Conservation (phyloP, 2,329 filamentous ascomycete species). For the Penicillium sp. region DNA sequence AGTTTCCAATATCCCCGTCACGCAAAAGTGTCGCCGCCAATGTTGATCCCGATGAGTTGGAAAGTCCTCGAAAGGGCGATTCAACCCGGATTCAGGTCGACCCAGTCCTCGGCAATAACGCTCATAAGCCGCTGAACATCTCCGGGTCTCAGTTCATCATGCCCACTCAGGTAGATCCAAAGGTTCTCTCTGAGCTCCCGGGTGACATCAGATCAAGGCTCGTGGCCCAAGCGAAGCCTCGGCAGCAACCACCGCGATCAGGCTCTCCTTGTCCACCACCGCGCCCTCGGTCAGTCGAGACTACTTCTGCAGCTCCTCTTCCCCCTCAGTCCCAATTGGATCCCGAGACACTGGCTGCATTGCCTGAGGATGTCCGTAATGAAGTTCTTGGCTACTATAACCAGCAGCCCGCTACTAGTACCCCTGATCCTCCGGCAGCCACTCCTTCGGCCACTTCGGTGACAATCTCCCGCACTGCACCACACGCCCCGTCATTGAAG, state of each 20-base stretch:
- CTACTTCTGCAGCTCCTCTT: constrained; percentile 42
- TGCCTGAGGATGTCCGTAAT: constrained; percentile 82
- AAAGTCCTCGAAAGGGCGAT: constrained; percentile 45
- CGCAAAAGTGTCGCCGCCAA: constrained; percentile 25
- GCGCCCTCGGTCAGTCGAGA: constrained; percentile 19
- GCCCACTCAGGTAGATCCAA: constrained; percentile 75
- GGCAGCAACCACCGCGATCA: constrained; percentile 21
- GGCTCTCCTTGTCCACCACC: constrained; percentile 40
- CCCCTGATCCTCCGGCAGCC: constrained; percentile 21
- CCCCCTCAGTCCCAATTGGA: constrained; percentile 78
- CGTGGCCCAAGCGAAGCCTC: constrained; percentile 56
- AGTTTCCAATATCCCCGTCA: constrained; percentile 60
- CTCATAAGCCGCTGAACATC: constrained; percentile 71
- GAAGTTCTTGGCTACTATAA: constrained; percentile 77
- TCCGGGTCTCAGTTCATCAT: constrained; percentile 90
- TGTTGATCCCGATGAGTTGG: constrained; percentile 53
- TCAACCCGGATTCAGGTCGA: constrained; percentile 33
- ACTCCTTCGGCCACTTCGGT: constrained; percentile 38
- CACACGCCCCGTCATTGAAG: constrained; percentile 24
- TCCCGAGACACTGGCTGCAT: constrained; percentile 75
- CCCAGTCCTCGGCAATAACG: constrained; percentile 37
- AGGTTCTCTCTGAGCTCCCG: constrained; percentile 81
- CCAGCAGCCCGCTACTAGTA: constrained; percentile 28
- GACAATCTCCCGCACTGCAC: constrained; percentile 52
- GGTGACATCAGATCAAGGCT: constrained; percentile 78